Base-by-base conservation (phyloP, 495 filamentous ascomycete genomes). In the Penicillium cinerascens region DNA sequence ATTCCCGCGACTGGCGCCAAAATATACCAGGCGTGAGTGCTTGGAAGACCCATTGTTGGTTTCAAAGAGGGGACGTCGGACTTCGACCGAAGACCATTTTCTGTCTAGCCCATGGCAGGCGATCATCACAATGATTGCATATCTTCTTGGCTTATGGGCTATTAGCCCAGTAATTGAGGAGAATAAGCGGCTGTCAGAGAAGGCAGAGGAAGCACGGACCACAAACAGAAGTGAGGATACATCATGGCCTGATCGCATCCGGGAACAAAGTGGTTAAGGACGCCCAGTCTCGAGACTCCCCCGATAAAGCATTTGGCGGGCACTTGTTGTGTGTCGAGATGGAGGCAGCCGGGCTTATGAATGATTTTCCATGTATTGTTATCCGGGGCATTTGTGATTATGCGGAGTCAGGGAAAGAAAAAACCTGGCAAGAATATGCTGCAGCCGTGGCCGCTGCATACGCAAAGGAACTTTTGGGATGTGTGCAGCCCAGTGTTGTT, bases 311-410 rank as follows among this genome's bases (percentile, higher is more conserved):
- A 43, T 43, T 23, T n/a, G 41, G 21, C 41, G 41, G 41, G 22
- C 22, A 43, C 41, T 26, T 43, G 23, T 35, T 35, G 17, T 29
- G 15, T 57, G 57, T 20, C 57, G n/a, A n/a, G n/a, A n/a, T n/a
- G n/a, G n/a, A n/a, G n/a, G n/a, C n/a, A n/a, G n/a, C n/a, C n/a
- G n/a, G 72, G 74, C 41, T 73, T 73, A 68, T 45, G 43, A 33
- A 33, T 10, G 25, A 45, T 7, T 45, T 45, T 16, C 43, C 43
- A 8, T 45, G 26, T 13, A 27, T 45, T 8, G 26, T 45, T 7
- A 45, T 45, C 33, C 26, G 72, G 73, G 51, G 72, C 70, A 35
- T 45, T 21, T 45, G 21, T 41, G 65, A 75, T 48, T 75, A 73
- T 45, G 53, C 66, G 2, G 71, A 75, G 47, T 64, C 43, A 13